Base-by-base conservation (phyloP, 768 basidiomycete genomes). In the Phanerochaete sordida region DNA sequence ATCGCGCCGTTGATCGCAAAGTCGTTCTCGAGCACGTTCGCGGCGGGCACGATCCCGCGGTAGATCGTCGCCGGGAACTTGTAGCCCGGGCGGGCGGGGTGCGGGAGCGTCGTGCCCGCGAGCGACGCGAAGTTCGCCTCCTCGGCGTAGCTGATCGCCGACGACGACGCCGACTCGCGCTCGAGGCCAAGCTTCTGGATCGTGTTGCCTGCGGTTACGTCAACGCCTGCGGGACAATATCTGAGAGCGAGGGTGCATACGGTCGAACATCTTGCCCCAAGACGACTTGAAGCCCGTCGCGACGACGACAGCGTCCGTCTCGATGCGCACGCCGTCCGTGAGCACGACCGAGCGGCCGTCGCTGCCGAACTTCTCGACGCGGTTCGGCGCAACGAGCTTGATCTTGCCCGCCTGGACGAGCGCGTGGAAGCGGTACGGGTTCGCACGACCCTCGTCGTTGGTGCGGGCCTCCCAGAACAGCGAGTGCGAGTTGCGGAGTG, bases 1-100 rank as follows among this genome's bases (percentile, higher is more conserved):
- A 82, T 65, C n/a, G 85, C 83, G 13, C 86, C 87, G 45, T 83
- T 85, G 44, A 87, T 79, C 0, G 84, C 86, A 60, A 89, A 84
- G 66, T 88, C 85, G 9, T 81, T 74, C 4, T 74, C 73, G 2
- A 68, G 24, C 43, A 88, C 79, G 62, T 84, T 86, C 64, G 81
- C 82, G 1, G 81, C 82, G 0, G 87, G 87, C 7, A 88, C 78
- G 1, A 88, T 66, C 8, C 86, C 86, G 13, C 86, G 79, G 66
- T 87, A 84, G 2, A 88, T 75, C 1, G 79, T 79, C 0, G 82
- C 76, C 5, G 76, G 51, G 51, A 30, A 37, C 33, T 53, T 68
- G 76, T 49, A 73, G 6, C 72, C 69, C 3, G 65, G 68, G 2
- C 68, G 31, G 7, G 51, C 51, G 15, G 69, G 0, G 73, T 68